Base-by-base conservation (phyloP, 148 eudicot genomes). In the Vaccinium vitisidaea region DNA sequence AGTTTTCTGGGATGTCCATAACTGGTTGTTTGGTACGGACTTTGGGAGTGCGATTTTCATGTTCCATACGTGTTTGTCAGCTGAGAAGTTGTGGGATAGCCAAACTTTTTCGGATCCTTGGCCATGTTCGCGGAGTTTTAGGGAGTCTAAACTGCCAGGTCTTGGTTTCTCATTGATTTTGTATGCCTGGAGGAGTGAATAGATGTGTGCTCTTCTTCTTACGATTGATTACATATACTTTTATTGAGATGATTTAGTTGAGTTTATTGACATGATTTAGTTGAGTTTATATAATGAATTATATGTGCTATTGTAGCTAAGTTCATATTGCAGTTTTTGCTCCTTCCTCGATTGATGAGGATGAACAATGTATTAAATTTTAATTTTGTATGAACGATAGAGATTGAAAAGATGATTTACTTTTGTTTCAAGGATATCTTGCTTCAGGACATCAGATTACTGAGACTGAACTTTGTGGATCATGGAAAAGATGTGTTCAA, bases 1-100 rank as follows among this genome's bases (percentile, higher is more conserved):
- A 69, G 90, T 92, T n/a, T 89, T 90, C 83, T 92, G 94, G 94
- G 94, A 92, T 90, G 94, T 92, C 63, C 87, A 92, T 88, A 92
- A 88, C 81, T 92, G 94, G 94, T 88, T 92, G 75, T 92, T 88
- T 18, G 89, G 89, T 14, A 82, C 94, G 23, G 70, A 88, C 80
- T 89, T 88, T 79, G 93, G 89, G 77, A 92, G 88, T 86, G 94
- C 94, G 13, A 90, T 92, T 79, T 90, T 92, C 78, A 90, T 90
- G 94, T 90, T 92, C 91, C 88, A 87, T 83, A 90, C 92, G 59
- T 85, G 89, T 77, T 87, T 88, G 73, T 89, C 91, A 21, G 90
- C 91, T 54, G 94, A 92, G 82, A 92, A 92, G 88, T 80, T 86
- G 48, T 90, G 93, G 91, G 32, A 84, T 61, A 87, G 88, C 77